Conservation (phyloP, 352 stramenopile species). For the Phytophthora hybrid region DNA sequence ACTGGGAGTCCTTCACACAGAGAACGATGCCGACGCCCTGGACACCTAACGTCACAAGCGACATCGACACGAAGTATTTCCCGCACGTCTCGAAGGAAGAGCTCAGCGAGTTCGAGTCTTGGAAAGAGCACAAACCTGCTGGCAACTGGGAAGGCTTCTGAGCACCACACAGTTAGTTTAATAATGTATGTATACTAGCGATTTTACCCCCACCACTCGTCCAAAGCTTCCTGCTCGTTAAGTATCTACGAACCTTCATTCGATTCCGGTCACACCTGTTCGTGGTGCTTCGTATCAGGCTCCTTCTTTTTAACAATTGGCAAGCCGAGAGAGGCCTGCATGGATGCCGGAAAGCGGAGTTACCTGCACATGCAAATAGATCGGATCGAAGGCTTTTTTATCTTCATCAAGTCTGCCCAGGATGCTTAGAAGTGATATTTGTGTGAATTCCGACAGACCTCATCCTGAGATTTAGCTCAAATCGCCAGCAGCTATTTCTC, state of each 20-base stretch:
- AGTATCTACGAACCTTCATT: neutral
- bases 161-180: conserved; percentile 3
- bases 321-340: too few relatives aligned
- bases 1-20: conserved; percentile 51
- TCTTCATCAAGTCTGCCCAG: too few relatives aligned
- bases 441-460: too few relatives aligned
- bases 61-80: conserved; percentile 56
- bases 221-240: neutral
- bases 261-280: conserved; percentile 4
- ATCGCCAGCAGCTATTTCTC: too few relatives aligned
- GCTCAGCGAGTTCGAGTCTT: conserved; percentile 45
- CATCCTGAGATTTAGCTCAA: too few relatives aligned
- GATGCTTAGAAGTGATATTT: too few relatives aligned
- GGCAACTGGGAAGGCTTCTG: conserved; percentile 57
- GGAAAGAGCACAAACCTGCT: conserved; percentile 37
- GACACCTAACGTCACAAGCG: conserved; percentile 49
- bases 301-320: conserved; percentile 1
- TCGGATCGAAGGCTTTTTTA: too few relatives aligned
- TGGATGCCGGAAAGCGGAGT: too few relatives aligned
- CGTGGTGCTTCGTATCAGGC: conserved; percentile 7
- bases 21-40: conserved; percentile 50
- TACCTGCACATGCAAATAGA: too few relatives aligned
- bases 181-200: conserved; percentile 38
- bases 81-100: conserved; percentile 42
- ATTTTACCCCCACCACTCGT: conserved; percentile 7